Evolutionary conservation across 2,329 filamentous ascomycete species (phyloP).

Genomic region (Purpureocillium lavendulum): DNA sequence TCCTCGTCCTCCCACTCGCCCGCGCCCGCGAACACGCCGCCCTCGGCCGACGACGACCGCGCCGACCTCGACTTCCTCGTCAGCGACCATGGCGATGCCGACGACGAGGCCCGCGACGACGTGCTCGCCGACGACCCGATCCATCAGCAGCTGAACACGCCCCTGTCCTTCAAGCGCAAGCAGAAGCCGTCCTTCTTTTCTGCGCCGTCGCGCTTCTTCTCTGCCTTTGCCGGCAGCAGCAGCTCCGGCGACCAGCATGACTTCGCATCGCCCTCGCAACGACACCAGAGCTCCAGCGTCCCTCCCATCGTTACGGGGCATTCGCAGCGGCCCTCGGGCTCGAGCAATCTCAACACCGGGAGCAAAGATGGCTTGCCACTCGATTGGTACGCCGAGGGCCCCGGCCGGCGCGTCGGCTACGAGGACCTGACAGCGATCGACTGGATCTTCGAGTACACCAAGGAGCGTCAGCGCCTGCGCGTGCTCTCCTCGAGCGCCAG

Average conservation of each 20-base stretch:
- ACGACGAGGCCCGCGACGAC: constrained; percentile 17
- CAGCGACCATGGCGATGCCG: constrained; percentile 27
- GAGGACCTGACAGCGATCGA: constrained; percentile 96
- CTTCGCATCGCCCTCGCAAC: neutral
- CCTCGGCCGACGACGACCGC: constrained; percentile 23
- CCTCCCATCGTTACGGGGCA: constrained; percentile 7
- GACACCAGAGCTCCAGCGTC: neutral
- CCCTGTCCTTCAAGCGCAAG: constrained; percentile 65
- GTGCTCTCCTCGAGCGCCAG: constrained; percentile 60
- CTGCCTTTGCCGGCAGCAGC: constrained; percentile 31
- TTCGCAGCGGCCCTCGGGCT: constrained; percentile 4
- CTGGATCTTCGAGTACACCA: constrained; percentile 98
- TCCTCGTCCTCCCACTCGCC: constrained; percentile 24
- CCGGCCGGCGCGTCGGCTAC: constrained; percentile 84
- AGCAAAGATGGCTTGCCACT: constrained; percentile 40
- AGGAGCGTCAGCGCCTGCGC: constrained; percentile 83
- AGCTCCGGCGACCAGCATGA: constrained; percentile 2
- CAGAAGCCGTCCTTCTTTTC: constrained; percentile 43
- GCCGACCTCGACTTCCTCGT: constrained; percentile 39
- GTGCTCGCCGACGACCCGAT: constrained; percentile 50
- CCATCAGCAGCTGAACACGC: constrained; percentile 36
- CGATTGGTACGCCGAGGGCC: constrained; percentile 89
- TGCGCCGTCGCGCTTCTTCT: constrained; percentile 37
- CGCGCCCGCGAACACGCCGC: constrained; percentile 12
- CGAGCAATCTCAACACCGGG: constrained; percentile 10